phyloP scores from a whole-genome alignment of 352 stramenopile genomes.

The Phytophthora boehmeriae region DNA sequence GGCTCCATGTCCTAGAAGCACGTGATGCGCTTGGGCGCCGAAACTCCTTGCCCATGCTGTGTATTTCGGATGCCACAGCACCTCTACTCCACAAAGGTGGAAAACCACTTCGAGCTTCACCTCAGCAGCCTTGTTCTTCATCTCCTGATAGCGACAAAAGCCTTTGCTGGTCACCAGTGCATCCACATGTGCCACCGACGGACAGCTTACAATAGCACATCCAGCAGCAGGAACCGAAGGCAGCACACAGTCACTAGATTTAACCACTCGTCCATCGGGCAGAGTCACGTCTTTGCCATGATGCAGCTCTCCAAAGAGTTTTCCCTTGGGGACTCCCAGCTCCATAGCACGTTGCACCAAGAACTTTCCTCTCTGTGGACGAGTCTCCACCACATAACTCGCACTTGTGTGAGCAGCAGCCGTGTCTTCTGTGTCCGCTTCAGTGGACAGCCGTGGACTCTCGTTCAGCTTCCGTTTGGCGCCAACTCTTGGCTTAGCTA shows the following conservation, averaged over 20 bases:
- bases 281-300: conserved; percentile 82
- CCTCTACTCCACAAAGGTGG: conserved; percentile 51
- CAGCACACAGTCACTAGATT: conserved; percentile 72
- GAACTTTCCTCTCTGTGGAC: conserved; percentile 76
- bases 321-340: conserved; percentile 77
- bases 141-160: conserved; percentile 54
- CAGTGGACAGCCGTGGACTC: conserved; percentile 11
- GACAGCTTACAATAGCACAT: conserved; percentile 67
- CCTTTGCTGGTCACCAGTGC: conserved; percentile 43
- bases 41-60: conserved; percentile 61
- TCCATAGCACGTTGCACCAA: conserved; percentile 70
- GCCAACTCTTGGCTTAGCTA: conserved; percentile 36
- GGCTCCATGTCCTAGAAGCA: conserved; percentile 52
- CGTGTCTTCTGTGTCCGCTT: conserved; percentile 10
- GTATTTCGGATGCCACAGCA: conserved; percentile 69
- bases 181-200: conserved; percentile 64
- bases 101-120: conserved; percentile 69
- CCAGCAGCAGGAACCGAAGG: conserved; percentile 57
- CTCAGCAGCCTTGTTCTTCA: conserved; percentile 17
- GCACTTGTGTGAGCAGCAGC: conserved; percentile 46
- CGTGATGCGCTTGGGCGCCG: conserved; percentile 59
- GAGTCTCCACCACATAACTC: conserved; percentile 82
- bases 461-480: conserved; percentile 69
- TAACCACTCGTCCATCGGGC: conserved; percentile 62
- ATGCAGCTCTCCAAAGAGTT: conserved; percentile 79